Evolutionary conservation across 805 yeast species (phyloP), one percentile per base, ranked within the genome.

Genomic region (Metschnikowia lunata): DNA sequence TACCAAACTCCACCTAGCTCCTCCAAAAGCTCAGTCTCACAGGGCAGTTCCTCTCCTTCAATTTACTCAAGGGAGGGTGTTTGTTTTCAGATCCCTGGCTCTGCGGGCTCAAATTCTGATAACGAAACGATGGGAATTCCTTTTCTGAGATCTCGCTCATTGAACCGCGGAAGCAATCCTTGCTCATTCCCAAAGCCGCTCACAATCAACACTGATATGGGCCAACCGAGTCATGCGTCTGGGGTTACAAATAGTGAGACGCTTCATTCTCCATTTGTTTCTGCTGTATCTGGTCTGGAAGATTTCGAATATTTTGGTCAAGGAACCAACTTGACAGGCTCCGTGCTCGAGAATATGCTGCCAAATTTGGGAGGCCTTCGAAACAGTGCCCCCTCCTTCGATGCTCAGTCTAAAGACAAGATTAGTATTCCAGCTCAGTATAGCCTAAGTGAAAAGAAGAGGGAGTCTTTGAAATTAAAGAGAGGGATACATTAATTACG

Each of bases 381-480:
- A 35, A 40, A 27, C 15, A 49, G 48, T 12, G 38, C 47, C 12
- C 39, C 40, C 7, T 38, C 45, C 7, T 45, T 52, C 13, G 56
- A 52, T 26, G 43, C 48, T 33, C 49, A 42, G 15, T 39, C 27
- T 7, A 48, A 40, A 34, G 56, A 51, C 26, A 47, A 51, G 39
- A 53, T 62, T 28, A 58, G 58, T 46, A 53, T 67, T 41, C 67
- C 69, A 10, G 46, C 57, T 11, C 68, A 65, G 46, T 59, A 61
- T 39, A 64, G 65, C 34, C 57, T 70, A 45, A 67, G 71, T 51
- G 76, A 71, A 43, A 71, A 69, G 59, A 71, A 71, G 58, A 58
- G 76, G 47, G 76, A 71, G 38, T 66, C 72, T 26, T 62, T 71
- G 49, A 71, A 69, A 49, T 52, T 71, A 56, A 71, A 71, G 44